phyloP scores from a whole-genome alignment of 2,329 filamentous ascomycete species.

The Pseudogymnoascus sp. region DNA sequence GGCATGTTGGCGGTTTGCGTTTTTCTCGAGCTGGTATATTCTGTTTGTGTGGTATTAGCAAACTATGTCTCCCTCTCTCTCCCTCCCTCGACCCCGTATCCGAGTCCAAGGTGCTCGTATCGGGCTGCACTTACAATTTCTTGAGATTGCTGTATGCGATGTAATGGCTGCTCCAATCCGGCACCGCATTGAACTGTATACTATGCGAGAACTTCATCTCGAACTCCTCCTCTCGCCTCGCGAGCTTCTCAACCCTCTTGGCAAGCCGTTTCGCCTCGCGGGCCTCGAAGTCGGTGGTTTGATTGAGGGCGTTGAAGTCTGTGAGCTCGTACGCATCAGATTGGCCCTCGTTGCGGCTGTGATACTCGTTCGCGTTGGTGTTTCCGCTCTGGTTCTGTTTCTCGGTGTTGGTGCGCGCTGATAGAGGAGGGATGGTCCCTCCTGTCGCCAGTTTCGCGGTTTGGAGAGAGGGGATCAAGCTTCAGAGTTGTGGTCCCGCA shows the following conservation, averaged over 20 bases:
- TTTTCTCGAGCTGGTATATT: constrained; percentile 92
- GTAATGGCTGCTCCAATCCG: constrained; percentile 98
- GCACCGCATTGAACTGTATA: constrained; percentile 98
- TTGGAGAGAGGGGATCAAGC: neutral
- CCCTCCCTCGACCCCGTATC: neutral
- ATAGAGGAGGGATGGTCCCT: constrained; percentile 7
- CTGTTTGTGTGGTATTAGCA: constrained; percentile 36
- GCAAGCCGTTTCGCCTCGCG: constrained; percentile 12
- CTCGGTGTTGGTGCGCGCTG: neutral
- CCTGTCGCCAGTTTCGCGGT: constrained; percentile 8
- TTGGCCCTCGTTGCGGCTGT: neutral
- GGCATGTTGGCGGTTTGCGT: constrained; percentile 53
- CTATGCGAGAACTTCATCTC: constrained; percentile 99
- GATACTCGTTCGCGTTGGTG: neutral
- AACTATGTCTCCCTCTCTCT: neutral
- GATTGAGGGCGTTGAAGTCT: neutral
- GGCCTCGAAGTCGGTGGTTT: neutral
- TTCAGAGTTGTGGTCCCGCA: neutral
- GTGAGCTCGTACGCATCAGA: constrained; percentile 4
- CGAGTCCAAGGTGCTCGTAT: neutral
- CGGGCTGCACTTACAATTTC: constrained; percentile 64
- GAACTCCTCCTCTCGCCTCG: constrained; percentile 63
- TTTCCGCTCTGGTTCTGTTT: neutral
- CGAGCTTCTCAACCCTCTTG: constrained; percentile 56
- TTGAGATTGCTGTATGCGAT: constrained; percentile 98